A percentile compares a stretch with the other conserved stretches of the same genome.
phyloP scores from a whole-genome alignment of 345 rosid species.

The Acer campestre region DNA sequence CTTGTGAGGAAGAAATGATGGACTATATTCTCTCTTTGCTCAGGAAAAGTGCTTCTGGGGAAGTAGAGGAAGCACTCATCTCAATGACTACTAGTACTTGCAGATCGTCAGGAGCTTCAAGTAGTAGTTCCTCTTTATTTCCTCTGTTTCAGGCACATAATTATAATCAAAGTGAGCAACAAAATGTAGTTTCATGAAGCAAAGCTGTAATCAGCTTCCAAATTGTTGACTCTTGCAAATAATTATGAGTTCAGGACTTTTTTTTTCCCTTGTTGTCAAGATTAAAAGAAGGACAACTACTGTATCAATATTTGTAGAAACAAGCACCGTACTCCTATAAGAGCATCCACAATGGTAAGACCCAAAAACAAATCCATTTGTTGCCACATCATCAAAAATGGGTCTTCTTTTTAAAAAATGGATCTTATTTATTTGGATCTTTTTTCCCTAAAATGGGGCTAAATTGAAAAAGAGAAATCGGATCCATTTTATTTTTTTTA shows the following conservation, averaged over 20 bases:
- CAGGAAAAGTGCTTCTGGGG: conserved; percentile 34
- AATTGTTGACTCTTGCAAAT: background rate
- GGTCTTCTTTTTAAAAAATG: too few relatives aligned
- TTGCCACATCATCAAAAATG: too few relatives aligned
- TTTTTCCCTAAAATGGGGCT: too few relatives aligned
- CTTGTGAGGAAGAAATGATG: conserved; percentile 54
- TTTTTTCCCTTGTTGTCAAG: background rate
- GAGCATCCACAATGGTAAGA: too few relatives aligned
- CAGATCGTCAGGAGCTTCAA: conserved; percentile 28
- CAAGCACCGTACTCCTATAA: background rate
- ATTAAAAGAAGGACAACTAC: background rate
- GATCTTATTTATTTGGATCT: too few relatives aligned
- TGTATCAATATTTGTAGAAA: background rate
- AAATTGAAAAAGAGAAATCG: too few relatives aligned
- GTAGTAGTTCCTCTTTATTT: conserved; percentile 27
- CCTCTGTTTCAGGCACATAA: conserved; percentile 31
- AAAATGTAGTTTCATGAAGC: conserved; percentile 33
- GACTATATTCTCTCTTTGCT: conserved; percentile 39
- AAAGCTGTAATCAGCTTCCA: background rate
- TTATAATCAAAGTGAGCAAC: conserved; percentile 10
- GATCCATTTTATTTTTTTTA: too few relatives aligned
- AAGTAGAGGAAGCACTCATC: conserved; percentile 20
- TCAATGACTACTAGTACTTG: conserved; percentile 30
- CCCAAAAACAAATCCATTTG: too few relatives aligned
- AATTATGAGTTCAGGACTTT: background rate